Evolutionary conservation across 2,329 filamentous ascomycete species (phyloP), one percentile per base, ranked within the genome.

Genomic region (Alternaria sp.): DNA sequence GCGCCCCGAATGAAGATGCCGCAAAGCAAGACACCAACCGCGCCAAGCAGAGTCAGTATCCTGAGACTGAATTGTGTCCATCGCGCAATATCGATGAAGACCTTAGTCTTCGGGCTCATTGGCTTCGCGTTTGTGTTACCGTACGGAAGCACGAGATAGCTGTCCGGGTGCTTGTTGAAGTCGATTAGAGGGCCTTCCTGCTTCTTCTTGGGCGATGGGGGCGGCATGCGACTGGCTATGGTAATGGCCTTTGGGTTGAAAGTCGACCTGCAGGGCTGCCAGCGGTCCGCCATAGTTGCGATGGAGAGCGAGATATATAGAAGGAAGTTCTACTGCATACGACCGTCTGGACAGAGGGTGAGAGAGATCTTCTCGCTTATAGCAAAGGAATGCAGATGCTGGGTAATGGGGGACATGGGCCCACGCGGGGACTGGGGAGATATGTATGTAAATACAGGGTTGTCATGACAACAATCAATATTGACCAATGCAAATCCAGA

Each of bases 161-260:
- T 82, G 72, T 97, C 93, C 1, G 93, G 93, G 77, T 97, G 93
- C 57, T 86, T 85, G 77, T 96, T 95, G 82, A 97, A 90, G 59
- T 90, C 85, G 62, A 97, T 80, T 63, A 96, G 80, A 11, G 92
- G 93, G 0, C 92, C 93, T 52, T 90, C 83, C 42, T 83, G 85
- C 82, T 90, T 89, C 40, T 86, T 83, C 71, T 84, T 88, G 26
- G 79, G 82, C 39, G 77, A 74, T 17, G 85, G 81, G 53, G 86
- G 85, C 11, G 86, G 85, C 71, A 87, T 81, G 82, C 86, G 91
- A 79, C 90, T 94, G 62, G 91, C 90, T 73, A 92, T 85, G 23
- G 92, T 93, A 48, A 93, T 85, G 59, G 91, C 90, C 77, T 93
- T 96, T 48, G 94, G 93, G 71, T 97, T 93, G 78, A 96, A 96